Evolutionary conservation across 441 rosid genomes (phyloP).

Genomic region (Gossypium laxum): DNA sequence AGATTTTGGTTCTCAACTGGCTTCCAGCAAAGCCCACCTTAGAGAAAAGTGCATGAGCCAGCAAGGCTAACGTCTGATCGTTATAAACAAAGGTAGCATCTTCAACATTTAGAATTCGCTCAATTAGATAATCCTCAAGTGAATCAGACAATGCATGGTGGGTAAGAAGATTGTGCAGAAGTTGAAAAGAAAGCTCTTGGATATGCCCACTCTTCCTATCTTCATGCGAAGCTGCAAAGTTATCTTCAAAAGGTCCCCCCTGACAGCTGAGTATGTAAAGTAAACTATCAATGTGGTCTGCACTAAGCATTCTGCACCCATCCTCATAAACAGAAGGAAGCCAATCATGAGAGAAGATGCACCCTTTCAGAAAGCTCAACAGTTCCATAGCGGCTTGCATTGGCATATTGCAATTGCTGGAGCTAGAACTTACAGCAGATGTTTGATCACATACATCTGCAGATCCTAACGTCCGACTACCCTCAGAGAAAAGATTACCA

Average conservation of each 20-base stretch:
- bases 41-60: constrained; percentile 66
- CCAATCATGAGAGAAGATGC: constrained; percentile 66
- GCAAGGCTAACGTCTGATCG: constrained; percentile 67
- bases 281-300: constrained; percentile 68
- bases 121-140: constrained; percentile 73
- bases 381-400: constrained; percentile 75
- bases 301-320: constrained; percentile 56
- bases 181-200: constrained; percentile 63
- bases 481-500: constrained; percentile 74
- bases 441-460: constrained; percentile 75
- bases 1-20: constrained; percentile 59
- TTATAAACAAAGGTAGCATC: constrained; percentile 53
- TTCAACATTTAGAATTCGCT: constrained; percentile 66
- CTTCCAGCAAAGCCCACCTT: constrained; percentile 61
- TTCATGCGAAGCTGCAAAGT: constrained; percentile 44
- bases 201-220: constrained; percentile 46
- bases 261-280: constrained; percentile 59
- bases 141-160: constrained; percentile 51
- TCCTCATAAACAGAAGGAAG: constrained; percentile 60
- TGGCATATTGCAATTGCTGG: constrained; percentile 65
- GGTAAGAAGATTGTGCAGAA: constrained; percentile 65
- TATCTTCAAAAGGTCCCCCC: constrained; percentile 37
- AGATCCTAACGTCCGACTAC: constrained; percentile 32
- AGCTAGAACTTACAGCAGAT: constrained; percentile 37
- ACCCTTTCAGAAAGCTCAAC: constrained; percentile 66